Evolutionary conservation across 1,139 yeast genomes (phyloP), one percentile per base, ranked within the genome.

Genomic region (Lodderomyces pseudojiufengensis): DNA sequence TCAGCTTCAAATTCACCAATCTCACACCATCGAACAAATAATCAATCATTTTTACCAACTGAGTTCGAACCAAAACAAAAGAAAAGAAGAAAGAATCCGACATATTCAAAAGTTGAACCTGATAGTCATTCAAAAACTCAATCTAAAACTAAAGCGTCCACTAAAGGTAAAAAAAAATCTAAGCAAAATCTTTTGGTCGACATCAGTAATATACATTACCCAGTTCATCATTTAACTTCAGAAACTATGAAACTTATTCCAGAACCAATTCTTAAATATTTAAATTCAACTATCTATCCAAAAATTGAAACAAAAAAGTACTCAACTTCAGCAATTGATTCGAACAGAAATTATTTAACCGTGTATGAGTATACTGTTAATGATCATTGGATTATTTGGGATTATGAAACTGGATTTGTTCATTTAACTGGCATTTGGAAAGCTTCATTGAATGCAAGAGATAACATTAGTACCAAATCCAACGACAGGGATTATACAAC

Each of bases 401-500:
- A 86, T 56, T 81, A 83, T 54, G 78, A 75, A 49, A 80, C 94
- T 0, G 96, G 97, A 1, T 83, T 80, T 55, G 96, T 88, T 8
- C 95, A 87, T 55, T 70, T 88, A 40, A 88, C 97, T 0, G 96
- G 96, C 0, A 70, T 88, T 38, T 88, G 97, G 96, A 85, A 88
- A 58, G 73, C 73, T 2, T 82, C 90, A 10, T 69, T 84, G 18
- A 41, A 24, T 32, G 39, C 33, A 11, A 37, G 31, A 5, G 36
- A 31, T 26, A 24, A n/a, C n/a, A n/a, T n/a, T n/a, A n/a, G n/a
- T n/a, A n/a, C n/a, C n/a, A n/a, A 16, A 3, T 23, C 36, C 18
- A 36, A 33, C 12, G n/a, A n/a, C n/a, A n/a, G n/a, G n/a, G n/a
- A n/a, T n/a, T n/a, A n/a, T n/a, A n/a, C n/a, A 12, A 23, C 31